Percentiles rank a stretch among this genome's conserved stretches.
Evolutionary conservation across 495 filamentous ascomycete species (phyloP).

Genomic region (Lasiosphaeris hirsuta): DNA sequence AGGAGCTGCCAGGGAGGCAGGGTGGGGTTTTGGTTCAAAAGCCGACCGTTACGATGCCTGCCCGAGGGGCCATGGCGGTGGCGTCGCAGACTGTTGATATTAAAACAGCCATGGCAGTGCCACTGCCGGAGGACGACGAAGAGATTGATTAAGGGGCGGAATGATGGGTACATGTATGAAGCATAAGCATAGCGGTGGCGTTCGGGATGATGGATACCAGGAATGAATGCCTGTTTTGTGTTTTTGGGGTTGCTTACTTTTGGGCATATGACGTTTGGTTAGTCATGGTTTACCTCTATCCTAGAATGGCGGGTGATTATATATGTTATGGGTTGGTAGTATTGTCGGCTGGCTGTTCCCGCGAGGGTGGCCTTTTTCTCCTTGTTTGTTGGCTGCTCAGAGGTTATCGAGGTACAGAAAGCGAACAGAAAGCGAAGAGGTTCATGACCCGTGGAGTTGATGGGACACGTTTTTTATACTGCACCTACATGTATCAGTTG

Average conservation of each 20-base stretch:
- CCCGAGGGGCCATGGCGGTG: neutral
- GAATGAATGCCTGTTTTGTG: neutral
- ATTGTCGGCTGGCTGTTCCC: too few relatives aligned
- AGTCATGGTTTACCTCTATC: neutral
- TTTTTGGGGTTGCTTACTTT: neutral
- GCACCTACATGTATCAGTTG: too few relatives aligned
- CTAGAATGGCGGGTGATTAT: too few relatives aligned
- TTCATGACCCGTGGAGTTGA: too few relatives aligned
- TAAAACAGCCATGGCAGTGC: neutral
- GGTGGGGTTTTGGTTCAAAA: neutral
- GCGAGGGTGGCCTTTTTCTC: too few relatives aligned
- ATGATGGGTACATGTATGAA: neutral
- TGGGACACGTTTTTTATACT: too few relatives aligned
- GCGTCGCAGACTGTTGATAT: neutral
- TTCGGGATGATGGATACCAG: conserved; percentile 8
- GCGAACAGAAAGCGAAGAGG: too few relatives aligned
- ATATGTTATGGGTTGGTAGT: too few relatives aligned
- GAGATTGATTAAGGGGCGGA: neutral
- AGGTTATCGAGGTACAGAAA: too few relatives aligned
- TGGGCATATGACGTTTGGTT: neutral
- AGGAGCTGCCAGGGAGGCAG: neutral
- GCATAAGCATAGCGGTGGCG: conserved; percentile 19
- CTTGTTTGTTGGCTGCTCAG: too few relatives aligned
- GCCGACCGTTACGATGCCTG: neutral
- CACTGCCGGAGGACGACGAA: conserved; percentile 5